Conservation (phyloP, 192 early-diverging fungal species). For the Glomus cerebriforme region DNA sequence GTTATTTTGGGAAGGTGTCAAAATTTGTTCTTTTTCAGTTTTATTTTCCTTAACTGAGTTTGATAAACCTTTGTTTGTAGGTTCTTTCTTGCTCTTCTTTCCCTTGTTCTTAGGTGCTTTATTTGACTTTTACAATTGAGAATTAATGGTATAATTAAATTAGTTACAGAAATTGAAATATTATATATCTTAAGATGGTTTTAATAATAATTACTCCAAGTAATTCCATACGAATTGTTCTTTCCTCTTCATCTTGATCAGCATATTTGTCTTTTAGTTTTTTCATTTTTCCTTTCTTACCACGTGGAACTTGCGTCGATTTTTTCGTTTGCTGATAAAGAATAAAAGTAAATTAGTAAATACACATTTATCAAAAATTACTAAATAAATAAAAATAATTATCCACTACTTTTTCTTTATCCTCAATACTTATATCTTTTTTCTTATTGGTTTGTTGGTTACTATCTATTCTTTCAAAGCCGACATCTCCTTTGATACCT, state of each 20-base stretch:
- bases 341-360: neutral
- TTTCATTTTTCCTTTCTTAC: slow-evolving; percentile 85
- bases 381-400: neutral
- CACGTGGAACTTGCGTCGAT: slow-evolving; percentile 57
- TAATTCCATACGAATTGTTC: slow-evolving; percentile 77
- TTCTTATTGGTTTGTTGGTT: slow-evolving; percentile 37
- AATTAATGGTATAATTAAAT: slow-evolving; percentile 10
- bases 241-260: slow-evolving; percentile 95
- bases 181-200: neutral
- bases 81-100: slow-evolving; percentile 68
- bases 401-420: slow-evolving; percentile 36
- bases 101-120: slow-evolving; percentile 74
- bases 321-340: slow-evolving; percentile 12
- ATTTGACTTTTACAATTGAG: slow-evolving; percentile 48
- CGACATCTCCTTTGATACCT: slow-evolving; percentile 31
- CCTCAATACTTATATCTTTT: slow-evolving; percentile 39
- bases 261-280: slow-evolving; percentile 94
- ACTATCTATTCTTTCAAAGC: neutral
- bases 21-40: slow-evolving; percentile 21
- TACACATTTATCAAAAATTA: neutral
- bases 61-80: slow-evolving; percentile 44
- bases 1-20: slow-evolving; percentile 34
- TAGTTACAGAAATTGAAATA: neutral
- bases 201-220: slow-evolving; percentile 58
- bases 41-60: slow-evolving; percentile 18